These are phyloP conservation scores for Tylopilus sp. DNA, from an alignment of 768 basidiomycete species.

Conservation along the genomic window DNA sequence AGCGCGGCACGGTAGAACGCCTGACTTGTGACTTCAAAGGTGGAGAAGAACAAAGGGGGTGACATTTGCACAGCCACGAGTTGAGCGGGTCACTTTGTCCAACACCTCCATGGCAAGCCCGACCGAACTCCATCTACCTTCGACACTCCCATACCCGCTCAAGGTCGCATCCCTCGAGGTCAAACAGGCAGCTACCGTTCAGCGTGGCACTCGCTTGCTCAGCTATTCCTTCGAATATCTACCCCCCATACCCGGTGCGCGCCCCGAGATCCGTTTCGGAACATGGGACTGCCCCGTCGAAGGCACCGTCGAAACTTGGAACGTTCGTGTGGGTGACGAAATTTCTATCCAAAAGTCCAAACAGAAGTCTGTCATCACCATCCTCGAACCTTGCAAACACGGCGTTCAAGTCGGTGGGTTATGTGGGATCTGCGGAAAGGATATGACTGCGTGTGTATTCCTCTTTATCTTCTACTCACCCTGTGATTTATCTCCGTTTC, in stretches of 20 bases:
- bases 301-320: slow-evolving; percentile 74
- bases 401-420: slow-evolving; percentile 89
- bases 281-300: slow-evolving; percentile 90
- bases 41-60: slow-evolving; percentile 59
- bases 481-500: slow-evolving; percentile 10
- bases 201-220: slow-evolving; percentile 75
- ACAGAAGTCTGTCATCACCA: slow-evolving; percentile 56
- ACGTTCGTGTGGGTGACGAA: slow-evolving; percentile 59
- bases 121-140: slow-evolving; percentile 75
- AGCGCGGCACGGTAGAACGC: slow-evolving; percentile 67
- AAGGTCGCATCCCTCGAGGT: slow-evolving; percentile 70
- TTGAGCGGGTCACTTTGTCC: not conserved
- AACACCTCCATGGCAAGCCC: slow-evolving; percentile 46
- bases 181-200: slow-evolving; percentile 40
- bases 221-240: slow-evolving; percentile 78
- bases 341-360: slow-evolving; percentile 57
- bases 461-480: slow-evolving; percentile 2
- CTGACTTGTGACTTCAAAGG: slow-evolving; percentile 75
- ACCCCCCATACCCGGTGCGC: slow-evolving; percentile 40
- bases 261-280: slow-evolving; percentile 72
- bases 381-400: slow-evolving; percentile 94
- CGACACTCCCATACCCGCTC: slow-evolving; percentile 82
- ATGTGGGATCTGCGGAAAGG: slow-evolving; percentile 93
- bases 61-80: slow-evolving; percentile 24
- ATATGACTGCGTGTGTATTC: slow-evolving; percentile 79